Conservation (phyloP, 2,329 filamentous ascomycete species). For the Aspergillus eucalypticola region DNA sequence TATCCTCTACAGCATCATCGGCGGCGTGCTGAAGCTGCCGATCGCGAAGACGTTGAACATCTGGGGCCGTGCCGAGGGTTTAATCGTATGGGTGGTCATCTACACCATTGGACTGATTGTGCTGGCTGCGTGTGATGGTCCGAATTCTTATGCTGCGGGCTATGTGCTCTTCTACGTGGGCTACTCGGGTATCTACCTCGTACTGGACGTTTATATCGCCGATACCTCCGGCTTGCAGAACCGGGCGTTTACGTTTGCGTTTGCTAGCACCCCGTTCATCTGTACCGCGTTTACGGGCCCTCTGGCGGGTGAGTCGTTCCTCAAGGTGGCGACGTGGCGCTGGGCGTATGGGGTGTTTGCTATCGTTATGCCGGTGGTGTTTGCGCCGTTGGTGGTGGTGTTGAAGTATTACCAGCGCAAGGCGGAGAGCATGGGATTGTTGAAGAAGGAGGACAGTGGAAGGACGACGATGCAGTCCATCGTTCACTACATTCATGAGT, state of each 20-base stretch:
- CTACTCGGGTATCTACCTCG: conserved; percentile 56
- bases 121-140: conserved; percentile 62
- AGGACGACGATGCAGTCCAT: conserved; percentile 52
- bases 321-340: conserved; percentile 55
- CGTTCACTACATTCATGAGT: conserved; percentile 60
- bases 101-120: conserved; percentile 57
- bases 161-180: conserved; percentile 65
- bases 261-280: conserved; percentile 62
- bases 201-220: conserved; percentile 61
- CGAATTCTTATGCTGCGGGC: conserved; percentile 64
- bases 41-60: conserved; percentile 64
- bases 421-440: conserved; percentile 57
- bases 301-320: conserved; percentile 53
- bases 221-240: conserved; percentile 64
- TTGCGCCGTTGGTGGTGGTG: conserved; percentile 57
- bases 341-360: conserved; percentile 66
- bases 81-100: conserved; percentile 51
- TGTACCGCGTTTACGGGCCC: conserved; percentile 60
- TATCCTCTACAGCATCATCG: conserved; percentile 59
- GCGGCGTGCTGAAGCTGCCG: conserved; percentile 60
- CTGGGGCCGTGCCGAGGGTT: conserved; percentile 63
- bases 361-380: conserved; percentile 60
- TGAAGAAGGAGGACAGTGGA: conserved; percentile 45
- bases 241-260: conserved; percentile 62
- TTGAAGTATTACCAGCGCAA: conserved; percentile 60